Conservation (phyloP, 2,329 filamentous ascomycete species). For the Aspergillus fumigatus region DNA sequence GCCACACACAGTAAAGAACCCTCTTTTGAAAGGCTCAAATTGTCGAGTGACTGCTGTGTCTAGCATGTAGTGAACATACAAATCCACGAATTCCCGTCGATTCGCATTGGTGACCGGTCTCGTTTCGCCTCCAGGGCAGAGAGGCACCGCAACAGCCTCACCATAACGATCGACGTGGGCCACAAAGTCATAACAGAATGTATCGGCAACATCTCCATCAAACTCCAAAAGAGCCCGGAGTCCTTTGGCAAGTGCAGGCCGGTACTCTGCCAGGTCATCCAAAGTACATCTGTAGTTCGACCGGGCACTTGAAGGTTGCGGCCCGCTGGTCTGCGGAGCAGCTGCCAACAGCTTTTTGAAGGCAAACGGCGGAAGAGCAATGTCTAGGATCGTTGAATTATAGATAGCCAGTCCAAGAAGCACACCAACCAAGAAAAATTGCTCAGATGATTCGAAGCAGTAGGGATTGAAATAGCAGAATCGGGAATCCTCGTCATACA, state of each 20-base stretch:
- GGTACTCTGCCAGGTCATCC: constrained; percentile 77
- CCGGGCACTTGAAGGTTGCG: constrained; percentile 53
- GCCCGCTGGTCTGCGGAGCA: constrained; percentile 59
- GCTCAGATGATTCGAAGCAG: constrained; percentile 85
- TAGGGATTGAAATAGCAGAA: constrained; percentile 92
- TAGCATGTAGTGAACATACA: constrained; percentile 75
- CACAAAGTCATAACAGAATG: constrained; percentile 78
- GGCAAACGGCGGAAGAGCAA: constrained; percentile 81
- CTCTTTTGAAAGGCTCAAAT: constrained; percentile 89
- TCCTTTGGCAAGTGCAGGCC: constrained; percentile 69
- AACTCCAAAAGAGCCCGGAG: constrained; percentile 73
- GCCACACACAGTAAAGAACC: constrained; percentile 87
- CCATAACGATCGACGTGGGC: constrained; percentile 75
- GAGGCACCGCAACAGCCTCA: constrained; percentile 59
- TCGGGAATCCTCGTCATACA: constrained; percentile 84
- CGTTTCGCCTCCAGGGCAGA: constrained; percentile 69
- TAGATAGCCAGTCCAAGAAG: constrained; percentile 87
- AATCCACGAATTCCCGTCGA: constrained; percentile 77
- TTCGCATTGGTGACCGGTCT: constrained; percentile 79
- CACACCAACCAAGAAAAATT: constrained; percentile 86
- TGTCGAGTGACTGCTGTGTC: constrained; percentile 74
- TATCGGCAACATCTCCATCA: constrained; percentile 75
- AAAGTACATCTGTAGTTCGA: constrained; percentile 66
- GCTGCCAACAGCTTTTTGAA: constrained; percentile 82
- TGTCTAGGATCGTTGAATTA: constrained; percentile 87